phyloP scores from a whole-genome alignment of 768 basidiomycete species.

The Lepiota venenata region DNA sequence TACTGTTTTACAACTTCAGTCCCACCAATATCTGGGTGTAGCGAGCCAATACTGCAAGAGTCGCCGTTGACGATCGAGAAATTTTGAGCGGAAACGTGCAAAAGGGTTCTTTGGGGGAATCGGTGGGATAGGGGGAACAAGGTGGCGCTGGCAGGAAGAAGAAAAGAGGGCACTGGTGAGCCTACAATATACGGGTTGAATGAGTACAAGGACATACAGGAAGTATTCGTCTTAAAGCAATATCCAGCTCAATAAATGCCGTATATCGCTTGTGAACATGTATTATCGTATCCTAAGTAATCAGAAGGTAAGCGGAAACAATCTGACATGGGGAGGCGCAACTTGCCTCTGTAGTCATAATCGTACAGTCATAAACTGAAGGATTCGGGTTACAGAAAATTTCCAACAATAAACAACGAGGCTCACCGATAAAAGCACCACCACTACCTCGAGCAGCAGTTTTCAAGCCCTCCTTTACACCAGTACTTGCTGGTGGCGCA shows the following conservation, averaged over 20 bases:
- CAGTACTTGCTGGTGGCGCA: conserved; percentile 9
- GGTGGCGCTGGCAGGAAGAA: conserved; percentile 32
- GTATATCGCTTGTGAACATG: conserved; percentile 68
- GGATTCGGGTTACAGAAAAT: background rate
- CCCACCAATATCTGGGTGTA: conserved; percentile 71
- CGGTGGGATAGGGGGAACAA: conserved; percentile 46
- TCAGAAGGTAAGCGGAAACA: conserved; percentile 7
- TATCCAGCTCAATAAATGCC: conserved; percentile 55
- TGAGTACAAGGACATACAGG: conserved; percentile 38
- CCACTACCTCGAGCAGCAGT: conserved; percentile 26
- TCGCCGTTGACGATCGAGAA: conserved; percentile 60
- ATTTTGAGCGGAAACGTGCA: conserved; percentile 61
- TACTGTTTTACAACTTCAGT: conserved; percentile 56
- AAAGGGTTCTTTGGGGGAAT: conserved; percentile 71
- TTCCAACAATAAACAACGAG: background rate
- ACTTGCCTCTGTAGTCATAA: conserved; percentile 56
- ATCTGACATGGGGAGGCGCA: background rate
- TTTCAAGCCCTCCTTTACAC: conserved; percentile 5
- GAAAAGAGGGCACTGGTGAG: background rate
- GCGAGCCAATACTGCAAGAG: conserved; percentile 67
- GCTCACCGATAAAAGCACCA: conserved; percentile 63
- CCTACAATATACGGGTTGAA: background rate
- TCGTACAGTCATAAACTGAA: conserved; percentile 66
- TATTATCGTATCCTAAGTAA: conserved; percentile 52
- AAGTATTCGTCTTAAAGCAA: conserved; percentile 43